phyloP scores from a whole-genome alignment of 2,329 filamentous ascomycete genomes.

The Dactylellina parvicollis region DNA sequence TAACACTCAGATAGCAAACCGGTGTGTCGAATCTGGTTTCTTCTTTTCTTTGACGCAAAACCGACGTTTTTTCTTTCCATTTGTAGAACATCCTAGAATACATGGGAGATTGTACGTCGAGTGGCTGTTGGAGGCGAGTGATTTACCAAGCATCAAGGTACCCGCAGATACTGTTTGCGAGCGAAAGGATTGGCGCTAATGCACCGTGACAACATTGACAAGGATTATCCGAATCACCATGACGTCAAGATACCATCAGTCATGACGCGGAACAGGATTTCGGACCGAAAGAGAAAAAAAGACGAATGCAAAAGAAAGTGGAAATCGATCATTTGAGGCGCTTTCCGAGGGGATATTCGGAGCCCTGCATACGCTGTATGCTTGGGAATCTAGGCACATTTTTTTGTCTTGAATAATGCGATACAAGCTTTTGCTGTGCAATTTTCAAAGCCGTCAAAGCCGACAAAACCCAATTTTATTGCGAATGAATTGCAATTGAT shows the following conservation, averaged over 20 bases:
- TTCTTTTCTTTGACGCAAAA: constrained; percentile 33
- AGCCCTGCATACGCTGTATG: constrained; percentile 18
- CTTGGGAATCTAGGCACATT: neutral
- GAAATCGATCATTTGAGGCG: neutral
- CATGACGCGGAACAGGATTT: constrained; percentile 29
- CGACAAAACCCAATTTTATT: no score
- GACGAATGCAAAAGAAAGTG: neutral
- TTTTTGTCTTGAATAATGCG: no score
- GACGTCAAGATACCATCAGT: constrained; percentile 51
- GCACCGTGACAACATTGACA: constrained; percentile 46
- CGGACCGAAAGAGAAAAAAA: neutral
- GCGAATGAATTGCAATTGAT: no score
- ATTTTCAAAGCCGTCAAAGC: no score
- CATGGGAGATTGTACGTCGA: no score
- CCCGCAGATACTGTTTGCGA: constrained; percentile 1
- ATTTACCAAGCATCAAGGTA: constrained; percentile 24
- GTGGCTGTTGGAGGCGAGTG: neutral
- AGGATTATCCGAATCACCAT: constrained; percentile 32
- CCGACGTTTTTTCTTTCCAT: constrained; percentile 13
- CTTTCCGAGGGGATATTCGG: neutral
- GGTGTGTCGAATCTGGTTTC: constrained; percentile 38
- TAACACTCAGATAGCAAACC: constrained; percentile 9
- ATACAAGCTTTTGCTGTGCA: no score
- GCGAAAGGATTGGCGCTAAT: constrained; percentile 35
- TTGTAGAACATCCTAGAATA: constrained; percentile 17